Base-by-base conservation (phyloP, 805 yeast genomes). In the Monosporozyma unispora region DNA sequence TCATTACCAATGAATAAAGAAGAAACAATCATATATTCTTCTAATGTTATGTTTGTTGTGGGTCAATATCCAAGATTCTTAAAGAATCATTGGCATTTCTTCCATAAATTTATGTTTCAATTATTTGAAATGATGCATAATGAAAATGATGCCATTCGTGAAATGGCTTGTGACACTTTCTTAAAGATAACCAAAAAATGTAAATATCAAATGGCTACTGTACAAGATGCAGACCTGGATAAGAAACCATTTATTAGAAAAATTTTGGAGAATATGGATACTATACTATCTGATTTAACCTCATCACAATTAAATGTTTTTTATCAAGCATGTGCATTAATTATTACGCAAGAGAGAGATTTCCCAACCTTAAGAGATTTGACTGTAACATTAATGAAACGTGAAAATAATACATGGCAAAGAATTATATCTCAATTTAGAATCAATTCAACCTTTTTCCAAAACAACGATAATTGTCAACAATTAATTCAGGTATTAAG, bases 161-260 rank as follows among this genome's bases (percentile, higher is more conserved):
- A 93, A 68, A 91, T 93, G 99, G 98, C 99, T 4, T 91, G 98
- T 73, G 99, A 93, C 68, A 93, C 99, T 0, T 91, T 91, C 65
- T 87, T 89, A 64, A 93, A 91, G 68, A 91, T 91, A 65, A 85
- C 95, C 9, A 81, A 79, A 55, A 91, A 91, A 69, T 93, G 98
- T 75, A 89, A 88, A 70, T 81, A 88, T 55, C 96, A 89, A 67
- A 89, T 93, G 67, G 95, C 89, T 25, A 84, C 82, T 40, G 80
- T 78, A 54, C 96, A 88, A 68, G 77, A 80, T n/a, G 82, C 81
- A 52, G 96, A 90, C 69, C 14, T 19, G 3, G 14, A 18, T 14
- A 65, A 77, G 2, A 91, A 82, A 62, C 96, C 98, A 12, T 87
- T 90, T 60, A 85, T 91, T 54, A 84, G 84, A 61, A 93, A 84